Conservation (phyloP, 306 rosid species). For the Ammopiptanthus mongolicus region DNA sequence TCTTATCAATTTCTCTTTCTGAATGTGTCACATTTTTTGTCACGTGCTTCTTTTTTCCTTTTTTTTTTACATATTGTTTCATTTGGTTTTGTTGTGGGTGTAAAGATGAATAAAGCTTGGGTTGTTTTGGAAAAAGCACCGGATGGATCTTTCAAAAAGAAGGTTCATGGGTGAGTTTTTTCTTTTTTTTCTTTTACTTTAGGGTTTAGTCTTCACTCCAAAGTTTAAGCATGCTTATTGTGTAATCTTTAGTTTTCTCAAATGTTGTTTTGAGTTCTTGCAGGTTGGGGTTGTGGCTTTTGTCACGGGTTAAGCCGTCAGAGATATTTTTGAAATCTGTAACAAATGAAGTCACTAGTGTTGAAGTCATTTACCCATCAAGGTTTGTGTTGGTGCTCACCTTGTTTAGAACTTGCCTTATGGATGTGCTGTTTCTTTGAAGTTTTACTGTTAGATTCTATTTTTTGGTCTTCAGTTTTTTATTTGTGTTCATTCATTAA, state of each 20-base stretch:
- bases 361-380: constrained; percentile 78
- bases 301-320: constrained; percentile 82
- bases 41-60: neutral
- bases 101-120: constrained; percentile 85
- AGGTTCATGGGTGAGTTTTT: constrained; percentile 61
- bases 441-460: neutral
- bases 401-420: constrained; percentile 1
- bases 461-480: neutral
- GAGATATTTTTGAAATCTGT: constrained; percentile 86
- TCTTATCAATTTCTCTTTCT: neutral
- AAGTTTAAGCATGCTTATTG: neutral
- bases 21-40: neutral
- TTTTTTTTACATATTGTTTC: neutral
- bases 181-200: neutral
- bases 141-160: constrained; percentile 60
- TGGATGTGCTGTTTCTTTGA: neutral
- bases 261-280: constrained; percentile 13
- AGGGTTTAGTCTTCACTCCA: neutral
- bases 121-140: constrained; percentile 65
- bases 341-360: constrained; percentile 62
- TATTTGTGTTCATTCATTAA: neutral
- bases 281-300: constrained; percentile 73
- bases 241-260: neutral
- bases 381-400: constrained; percentile 58
- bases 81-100: neutral